Percentiles rank a stretch among this genome's conserved stretches.
Evolutionary conservation across 202 grass and related monocot genomes (phyloP).

Genomic region (Miscanthus sacchariflorus): DNA sequence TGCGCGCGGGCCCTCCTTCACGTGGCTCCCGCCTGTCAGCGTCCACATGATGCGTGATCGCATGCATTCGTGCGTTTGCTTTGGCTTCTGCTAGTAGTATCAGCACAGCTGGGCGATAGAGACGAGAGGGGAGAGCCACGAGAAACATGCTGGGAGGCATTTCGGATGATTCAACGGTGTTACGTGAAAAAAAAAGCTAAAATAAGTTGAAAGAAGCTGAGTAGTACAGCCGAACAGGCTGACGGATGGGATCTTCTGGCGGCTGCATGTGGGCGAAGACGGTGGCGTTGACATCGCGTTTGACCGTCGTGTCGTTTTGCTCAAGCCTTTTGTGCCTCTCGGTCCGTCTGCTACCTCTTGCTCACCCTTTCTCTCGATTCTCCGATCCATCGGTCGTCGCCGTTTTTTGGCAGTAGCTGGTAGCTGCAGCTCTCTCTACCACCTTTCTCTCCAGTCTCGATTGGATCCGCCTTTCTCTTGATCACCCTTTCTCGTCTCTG

Average conservation of each 20-base stretch:
- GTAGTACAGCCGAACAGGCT: too few relatives aligned
- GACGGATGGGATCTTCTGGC: too few relatives aligned
- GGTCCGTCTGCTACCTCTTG: neutral
- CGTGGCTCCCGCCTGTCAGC: conserved; percentile 46
- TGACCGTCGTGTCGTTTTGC: neutral
- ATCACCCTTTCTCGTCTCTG: too few relatives aligned
- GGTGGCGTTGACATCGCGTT: conserved; percentile 1
- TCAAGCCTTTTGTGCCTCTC: conserved; percentile 22
- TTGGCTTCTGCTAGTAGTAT: too few relatives aligned
- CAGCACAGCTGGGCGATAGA: neutral
- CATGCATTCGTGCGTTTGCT: neutral
- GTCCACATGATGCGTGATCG: conserved; percentile 40
- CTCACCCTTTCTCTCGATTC: neutral
- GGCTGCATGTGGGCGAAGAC: too few relatives aligned
- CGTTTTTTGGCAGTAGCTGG: neutral
- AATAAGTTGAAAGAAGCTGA: too few relatives aligned
- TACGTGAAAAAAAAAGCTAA: too few relatives aligned
- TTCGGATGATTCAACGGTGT: too few relatives aligned
- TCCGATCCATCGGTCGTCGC: neutral
- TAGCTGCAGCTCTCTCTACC: neutral
- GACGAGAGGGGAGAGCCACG: neutral
- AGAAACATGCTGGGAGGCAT: neutral
- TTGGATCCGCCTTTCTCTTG: neutral
- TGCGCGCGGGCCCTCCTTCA: rapidly evolving
- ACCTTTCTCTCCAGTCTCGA: too few relatives aligned